These are phyloP conservation scores for Craterostigma plantagineum DNA, from an alignment of 257 asterid genomes.

Conservation along the genomic window DNA sequence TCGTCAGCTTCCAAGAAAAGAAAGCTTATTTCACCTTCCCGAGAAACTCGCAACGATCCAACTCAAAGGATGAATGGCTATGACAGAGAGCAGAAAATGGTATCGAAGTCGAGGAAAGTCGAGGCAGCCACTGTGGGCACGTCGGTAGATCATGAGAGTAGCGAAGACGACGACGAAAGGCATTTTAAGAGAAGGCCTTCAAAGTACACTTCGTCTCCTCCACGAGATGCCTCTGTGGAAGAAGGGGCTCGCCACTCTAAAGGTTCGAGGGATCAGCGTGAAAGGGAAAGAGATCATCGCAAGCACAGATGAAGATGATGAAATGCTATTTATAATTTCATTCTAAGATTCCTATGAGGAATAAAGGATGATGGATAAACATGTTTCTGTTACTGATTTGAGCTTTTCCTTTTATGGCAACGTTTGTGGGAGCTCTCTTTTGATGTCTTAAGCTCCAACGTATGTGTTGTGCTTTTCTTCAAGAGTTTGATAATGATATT, in stretches of 20 bases:
- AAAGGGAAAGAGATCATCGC: conserved; percentile 21
- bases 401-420: no score
- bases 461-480: no score
- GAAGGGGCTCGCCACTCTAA: conserved; percentile 17
- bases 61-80: conserved; percentile 22
- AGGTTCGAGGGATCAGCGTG: no score
- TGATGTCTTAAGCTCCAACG: no score
- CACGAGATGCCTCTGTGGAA: conserved; percentile 16
- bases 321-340: no score
- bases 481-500: no score
- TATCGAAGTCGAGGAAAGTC: conserved; percentile 27
- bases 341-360: no score
- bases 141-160: not conserved
- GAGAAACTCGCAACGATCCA: conserved; percentile 15
- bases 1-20: conserved; percentile 33
- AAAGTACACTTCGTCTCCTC: conserved; percentile 52
- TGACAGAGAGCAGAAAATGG: conserved; percentile 28
- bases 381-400: no score
- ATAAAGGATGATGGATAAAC: no score
- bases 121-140: conserved; percentile 12
- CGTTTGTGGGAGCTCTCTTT: no score
- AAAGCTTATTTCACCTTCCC: conserved; percentile 28
- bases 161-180: conserved; percentile 52
- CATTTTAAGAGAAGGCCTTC: conserved; percentile 96
- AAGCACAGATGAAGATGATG: conserved; percentile 20